These are phyloP conservation scores for Euphorbia neoarborescens DNA, from an alignment of 441 rosid genomes.

Conservation along the genomic window DNA sequence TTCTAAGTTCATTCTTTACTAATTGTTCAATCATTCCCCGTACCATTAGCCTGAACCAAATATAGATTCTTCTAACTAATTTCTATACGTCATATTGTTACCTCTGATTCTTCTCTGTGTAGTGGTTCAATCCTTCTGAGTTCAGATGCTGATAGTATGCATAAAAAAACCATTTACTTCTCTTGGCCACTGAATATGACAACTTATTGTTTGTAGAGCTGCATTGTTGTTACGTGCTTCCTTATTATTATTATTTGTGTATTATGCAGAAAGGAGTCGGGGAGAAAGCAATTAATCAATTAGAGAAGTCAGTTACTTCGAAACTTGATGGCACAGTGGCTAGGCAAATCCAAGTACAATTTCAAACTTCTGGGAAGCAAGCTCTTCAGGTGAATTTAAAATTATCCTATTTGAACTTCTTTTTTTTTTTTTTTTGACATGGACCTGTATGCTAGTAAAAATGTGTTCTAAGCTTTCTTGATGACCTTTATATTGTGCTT, in stretches of 20 bases:
- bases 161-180: slow-evolving; percentile 6
- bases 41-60: slow-evolving; percentile 1
- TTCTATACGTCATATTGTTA: slow-evolving; percentile 6
- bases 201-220: background rate
- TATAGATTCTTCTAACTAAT: slow-evolving; percentile 1
- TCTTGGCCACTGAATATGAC: background rate
- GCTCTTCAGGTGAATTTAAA: slow-evolving; percentile 53
- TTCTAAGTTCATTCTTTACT: background rate
- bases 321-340: slow-evolving; percentile 59
- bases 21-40: background rate
- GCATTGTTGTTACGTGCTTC: background rate
- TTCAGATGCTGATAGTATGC: slow-evolving; percentile 6
- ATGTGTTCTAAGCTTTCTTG: background rate
- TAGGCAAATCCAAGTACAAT: slow-evolving; percentile 68
- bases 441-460: background rate
- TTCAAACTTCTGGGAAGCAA: slow-evolving; percentile 76
- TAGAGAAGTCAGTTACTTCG: slow-evolving; percentile 56
- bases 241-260: background rate
- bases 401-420: slow-evolving; percentile 3
- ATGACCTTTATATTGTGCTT: background rate
- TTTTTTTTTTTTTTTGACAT: slow-evolving; percentile 2
- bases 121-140: slow-evolving; percentile 10
- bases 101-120: background rate
- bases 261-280: slow-evolving; percentile 61
- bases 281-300: slow-evolving; percentile 56